Conservation (phyloP, 2,329 filamentous ascomycete species). For the Cercospora sojina region DNA sequence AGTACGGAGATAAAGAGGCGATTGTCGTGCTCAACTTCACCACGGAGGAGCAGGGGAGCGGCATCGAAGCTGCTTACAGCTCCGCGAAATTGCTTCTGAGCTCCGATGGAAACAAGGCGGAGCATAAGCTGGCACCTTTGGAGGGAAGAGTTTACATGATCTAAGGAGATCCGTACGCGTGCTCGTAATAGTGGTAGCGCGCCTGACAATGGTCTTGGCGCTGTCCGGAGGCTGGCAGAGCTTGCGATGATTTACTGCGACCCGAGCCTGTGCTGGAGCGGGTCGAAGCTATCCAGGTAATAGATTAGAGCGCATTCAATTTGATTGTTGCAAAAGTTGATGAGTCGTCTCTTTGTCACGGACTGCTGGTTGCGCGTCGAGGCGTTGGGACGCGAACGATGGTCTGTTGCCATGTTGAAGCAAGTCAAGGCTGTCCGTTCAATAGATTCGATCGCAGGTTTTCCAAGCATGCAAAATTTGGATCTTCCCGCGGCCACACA, state of each 20-base stretch:
- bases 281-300: background rate
- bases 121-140: background rate
- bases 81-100: background rate
- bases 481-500: background rate
- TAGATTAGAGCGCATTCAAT: background rate
- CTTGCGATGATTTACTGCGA: background rate
- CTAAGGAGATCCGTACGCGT: background rate
- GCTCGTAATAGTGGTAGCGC: background rate
- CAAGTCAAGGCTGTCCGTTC: background rate
- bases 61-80: background rate
- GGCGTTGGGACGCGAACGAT: background rate
- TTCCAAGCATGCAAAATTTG: background rate
- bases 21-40: constrained; percentile 42
- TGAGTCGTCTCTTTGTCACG: background rate
- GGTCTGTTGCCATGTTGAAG: background rate
- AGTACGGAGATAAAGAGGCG: constrained; percentile 19
- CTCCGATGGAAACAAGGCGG: background rate
- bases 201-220: background rate
- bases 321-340: background rate
- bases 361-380: background rate
- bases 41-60: constrained; percentile 28
- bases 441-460: background rate
- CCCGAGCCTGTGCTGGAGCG: background rate
- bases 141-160: constrained; percentile 1
- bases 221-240: background rate